These are phyloP conservation scores for Colletotrichum sp. DNA, from an alignment of 2,329 filamentous ascomycete genomes.

Conservation along the genomic window DNA sequence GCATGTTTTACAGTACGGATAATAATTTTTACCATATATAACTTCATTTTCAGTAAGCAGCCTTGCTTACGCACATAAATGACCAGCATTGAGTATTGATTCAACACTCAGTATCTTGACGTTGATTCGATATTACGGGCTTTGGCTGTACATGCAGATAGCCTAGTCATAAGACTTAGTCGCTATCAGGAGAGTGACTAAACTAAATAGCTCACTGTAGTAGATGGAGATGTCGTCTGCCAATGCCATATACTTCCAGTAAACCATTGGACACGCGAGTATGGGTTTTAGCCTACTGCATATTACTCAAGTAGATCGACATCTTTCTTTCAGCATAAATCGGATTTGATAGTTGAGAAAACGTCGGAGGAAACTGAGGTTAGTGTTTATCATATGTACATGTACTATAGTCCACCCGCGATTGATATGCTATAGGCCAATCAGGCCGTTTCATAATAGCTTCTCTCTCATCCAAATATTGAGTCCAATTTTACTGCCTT, in stretches of 20 bases:
- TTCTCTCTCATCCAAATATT: background rate
- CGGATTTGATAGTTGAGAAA: background rate
- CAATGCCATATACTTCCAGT: background rate
- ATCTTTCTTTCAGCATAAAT: fast-evolving
- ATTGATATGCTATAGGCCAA: fast-evolving
- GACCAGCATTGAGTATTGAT: background rate
- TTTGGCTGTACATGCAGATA: background rate
- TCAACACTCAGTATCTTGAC: background rate
- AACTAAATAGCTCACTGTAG: background rate
- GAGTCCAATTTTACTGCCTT: background rate
- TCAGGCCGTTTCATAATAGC: background rate
- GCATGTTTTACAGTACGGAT: background rate
- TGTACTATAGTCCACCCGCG: background rate
- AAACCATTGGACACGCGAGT: fast-evolving
- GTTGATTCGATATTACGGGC: background rate
- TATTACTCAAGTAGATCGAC: background rate
- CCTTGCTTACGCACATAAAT: background rate
- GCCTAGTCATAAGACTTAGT: fast-evolving
- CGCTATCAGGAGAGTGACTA: background rate
- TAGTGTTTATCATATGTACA: fast-evolving
- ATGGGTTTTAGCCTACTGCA: background rate
- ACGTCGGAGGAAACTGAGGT: background rate
- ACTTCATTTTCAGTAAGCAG: background rate
- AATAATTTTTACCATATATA: background rate
- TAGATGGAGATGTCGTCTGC: background rate